These are phyloP conservation scores for Cryphonectria radicalis DNA, from an alignment of 2,329 filamentous ascomycete species.

Conservation along the genomic window DNA sequence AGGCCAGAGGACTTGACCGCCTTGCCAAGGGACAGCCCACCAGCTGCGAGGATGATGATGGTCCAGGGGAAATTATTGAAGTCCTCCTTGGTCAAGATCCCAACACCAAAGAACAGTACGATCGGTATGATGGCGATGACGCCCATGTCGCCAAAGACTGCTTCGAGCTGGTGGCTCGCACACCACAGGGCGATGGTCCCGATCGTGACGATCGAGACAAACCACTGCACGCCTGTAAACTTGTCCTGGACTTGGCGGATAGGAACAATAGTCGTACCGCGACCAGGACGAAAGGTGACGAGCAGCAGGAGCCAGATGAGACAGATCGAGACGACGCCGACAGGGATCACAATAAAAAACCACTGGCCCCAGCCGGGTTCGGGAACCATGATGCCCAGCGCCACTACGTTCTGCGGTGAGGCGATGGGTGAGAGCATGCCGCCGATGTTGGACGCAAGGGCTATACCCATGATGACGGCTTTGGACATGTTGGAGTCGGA, in stretches of 20 bases:
- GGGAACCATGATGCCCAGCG: constrained; percentile 92
- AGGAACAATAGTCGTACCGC: constrained; percentile 85
- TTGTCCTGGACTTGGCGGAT: constrained; percentile 88
- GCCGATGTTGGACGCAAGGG: constrained; percentile 91
- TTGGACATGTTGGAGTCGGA: constrained; percentile 92
- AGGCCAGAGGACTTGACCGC: constrained; percentile 92
- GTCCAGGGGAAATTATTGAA: constrained; percentile 99
- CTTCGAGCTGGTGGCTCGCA: constrained; percentile 83
- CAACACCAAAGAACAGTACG: constrained; percentile 93
- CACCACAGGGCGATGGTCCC: constrained; percentile 91
- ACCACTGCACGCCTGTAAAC: constrained; percentile 90
- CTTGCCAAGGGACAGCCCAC: constrained; percentile 89
- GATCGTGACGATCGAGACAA: constrained; percentile 83
- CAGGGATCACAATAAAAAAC: constrained; percentile 95
- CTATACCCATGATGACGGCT: constrained; percentile 92
- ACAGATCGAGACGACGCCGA: constrained; percentile 86
- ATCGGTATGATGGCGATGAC: constrained; percentile 96
- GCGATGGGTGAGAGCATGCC: constrained; percentile 97
- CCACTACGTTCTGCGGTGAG: constrained; percentile 96
- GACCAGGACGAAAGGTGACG: constrained; percentile 81
- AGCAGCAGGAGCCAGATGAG: constrained; percentile 89
- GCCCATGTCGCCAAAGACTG: constrained; percentile 94
- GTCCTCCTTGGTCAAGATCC: constrained; percentile 96
- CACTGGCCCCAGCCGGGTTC: constrained; percentile 91
- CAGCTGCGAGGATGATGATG: constrained; percentile 96